phyloP scores from a whole-genome alignment of 805 yeast species.

The Saturnispora silvae region DNA sequence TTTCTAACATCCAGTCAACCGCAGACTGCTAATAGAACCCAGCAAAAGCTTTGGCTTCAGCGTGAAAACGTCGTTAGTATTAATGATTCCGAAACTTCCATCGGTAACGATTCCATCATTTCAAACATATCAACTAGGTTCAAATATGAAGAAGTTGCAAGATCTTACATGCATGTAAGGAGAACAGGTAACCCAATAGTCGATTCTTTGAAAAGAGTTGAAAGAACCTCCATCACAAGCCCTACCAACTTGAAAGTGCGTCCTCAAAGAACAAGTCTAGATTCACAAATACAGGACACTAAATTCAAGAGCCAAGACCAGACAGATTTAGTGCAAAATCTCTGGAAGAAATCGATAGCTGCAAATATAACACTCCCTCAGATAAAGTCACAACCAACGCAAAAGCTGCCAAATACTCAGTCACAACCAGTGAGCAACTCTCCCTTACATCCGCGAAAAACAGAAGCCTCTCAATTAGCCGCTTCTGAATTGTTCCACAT shows the following conservation, averaged over 20 bases:
- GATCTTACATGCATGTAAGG: constrained; percentile 62
- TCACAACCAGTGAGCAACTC: not conserved
- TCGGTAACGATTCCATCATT: constrained; percentile 17
- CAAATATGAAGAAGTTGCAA: constrained; percentile 68
- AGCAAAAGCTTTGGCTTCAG: constrained; percentile 76
- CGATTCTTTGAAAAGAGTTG: constrained; percentile 47
- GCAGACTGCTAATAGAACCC: constrained; percentile 59
- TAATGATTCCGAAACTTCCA: constrained; percentile 35
- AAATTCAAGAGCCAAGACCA: not conserved
- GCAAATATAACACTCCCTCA: not conserved
- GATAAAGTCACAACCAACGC: not conserved
- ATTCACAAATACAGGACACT: too few species aligned
- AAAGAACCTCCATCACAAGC: constrained; percentile 9
- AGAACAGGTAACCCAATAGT: constrained; percentile 62
- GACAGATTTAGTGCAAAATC: constrained; percentile 4
- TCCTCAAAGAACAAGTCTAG: too few species aligned
- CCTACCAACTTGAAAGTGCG: too few species aligned
- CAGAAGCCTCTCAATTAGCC: not conserved
- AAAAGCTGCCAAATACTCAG: not conserved
- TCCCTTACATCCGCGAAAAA: not conserved
- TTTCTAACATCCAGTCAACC: constrained; percentile 28
- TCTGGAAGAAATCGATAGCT: constrained; percentile 12
- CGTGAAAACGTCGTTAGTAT: constrained; percentile 52
- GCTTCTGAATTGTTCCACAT: constrained; percentile 6
- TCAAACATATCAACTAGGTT: constrained; percentile 41